Evolutionary conservation across 345 rosid species (phyloP).

Genomic region (Punica granatum): DNA sequence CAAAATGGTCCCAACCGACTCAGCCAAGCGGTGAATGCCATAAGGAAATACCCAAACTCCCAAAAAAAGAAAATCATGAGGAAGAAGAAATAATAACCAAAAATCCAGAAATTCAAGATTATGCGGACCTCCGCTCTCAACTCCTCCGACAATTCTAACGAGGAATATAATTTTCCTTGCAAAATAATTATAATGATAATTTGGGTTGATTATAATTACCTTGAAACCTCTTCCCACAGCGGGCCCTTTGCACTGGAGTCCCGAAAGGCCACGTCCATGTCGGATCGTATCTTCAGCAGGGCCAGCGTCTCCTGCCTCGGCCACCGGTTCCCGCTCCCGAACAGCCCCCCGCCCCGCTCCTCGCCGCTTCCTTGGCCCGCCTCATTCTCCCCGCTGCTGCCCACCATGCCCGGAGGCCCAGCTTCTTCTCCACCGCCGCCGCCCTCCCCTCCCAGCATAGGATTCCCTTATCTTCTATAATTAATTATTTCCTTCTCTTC

Average conservation of each 20-base stretch:
- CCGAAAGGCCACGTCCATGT: slow-evolving; percentile 68
- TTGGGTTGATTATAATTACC: slow-evolving; percentile 29
- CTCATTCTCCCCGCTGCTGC: neutral
- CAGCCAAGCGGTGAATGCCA: neutral
- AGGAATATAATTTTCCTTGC: neutral
- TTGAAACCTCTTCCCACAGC: slow-evolving; percentile 85
- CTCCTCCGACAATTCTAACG: neutral
- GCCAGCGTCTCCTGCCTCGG: slow-evolving; percentile 76
- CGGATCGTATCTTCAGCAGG: slow-evolving; percentile 72
- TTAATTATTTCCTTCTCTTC: neutral
- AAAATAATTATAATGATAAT: neutral
- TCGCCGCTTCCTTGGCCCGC: neutral
- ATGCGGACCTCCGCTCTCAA: neutral
- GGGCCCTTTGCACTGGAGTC: slow-evolving; percentile 69
- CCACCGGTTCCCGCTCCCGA: slow-evolving; percentile 58
- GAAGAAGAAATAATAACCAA: neutral
- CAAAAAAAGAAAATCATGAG: neutral
- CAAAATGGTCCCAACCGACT: neutral
- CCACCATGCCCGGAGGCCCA: neutral
- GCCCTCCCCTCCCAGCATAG: slow-evolving; percentile 8
- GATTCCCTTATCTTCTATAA: neutral
- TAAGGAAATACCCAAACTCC: neutral
- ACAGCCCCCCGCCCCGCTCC: slow-evolving; percentile 7
- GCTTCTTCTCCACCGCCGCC: slow-evolving; percentile 4
- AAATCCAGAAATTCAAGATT: neutral